Evolutionary conservation across 768 basidiomycete genomes (phyloP).

Genomic region (Boletus barrowsii): DNA sequence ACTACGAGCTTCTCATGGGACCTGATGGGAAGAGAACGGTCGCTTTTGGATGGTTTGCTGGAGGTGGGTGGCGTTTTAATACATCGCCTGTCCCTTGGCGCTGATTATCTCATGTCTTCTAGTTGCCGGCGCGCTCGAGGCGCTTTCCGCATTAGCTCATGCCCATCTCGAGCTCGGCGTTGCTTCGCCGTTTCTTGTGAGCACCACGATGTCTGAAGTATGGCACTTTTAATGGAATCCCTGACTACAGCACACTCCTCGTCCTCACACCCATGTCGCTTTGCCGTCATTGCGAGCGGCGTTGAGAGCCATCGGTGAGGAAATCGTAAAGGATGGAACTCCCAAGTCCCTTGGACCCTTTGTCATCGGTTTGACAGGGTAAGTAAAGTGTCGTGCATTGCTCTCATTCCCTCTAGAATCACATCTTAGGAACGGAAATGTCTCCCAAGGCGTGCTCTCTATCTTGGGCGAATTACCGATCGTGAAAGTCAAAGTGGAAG

Average conservation of each 20-base stretch:
- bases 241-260: slow-evolving; percentile 55
- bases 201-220: slow-evolving; percentile 20
- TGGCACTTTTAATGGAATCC: background rate
- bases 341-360: slow-evolving; percentile 70
- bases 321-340: slow-evolving; percentile 55
- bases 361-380: slow-evolving; percentile 84
- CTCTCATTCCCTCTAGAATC: background rate
- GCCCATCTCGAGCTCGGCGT: slow-evolving; percentile 75
- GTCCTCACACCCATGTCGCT: slow-evolving; percentile 71
- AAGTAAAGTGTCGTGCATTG: slow-evolving; percentile 12
- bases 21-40: slow-evolving; percentile 70
- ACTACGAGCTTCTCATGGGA: slow-evolving; percentile 79
- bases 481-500: slow-evolving; percentile 49
- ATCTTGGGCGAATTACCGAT: slow-evolving; percentile 73
- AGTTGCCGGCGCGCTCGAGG: slow-evolving; percentile 87
- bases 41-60: slow-evolving; percentile 91
- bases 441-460: slow-evolving; percentile 71
- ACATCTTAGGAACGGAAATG: slow-evolving; percentile 66
- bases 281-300: slow-evolving; percentile 50
- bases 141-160: slow-evolving; percentile 74
- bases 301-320: slow-evolving; percentile 54
- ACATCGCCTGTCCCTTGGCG: background rate
- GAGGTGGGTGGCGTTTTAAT: slow-evolving; percentile 50
- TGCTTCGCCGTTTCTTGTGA: slow-evolving; percentile 78
- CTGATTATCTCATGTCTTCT: slow-evolving; percentile 6